Percentiles rank a stretch among this genome's conserved stretches.
Evolutionary conservation across 2,329 filamentous ascomycete genomes (phyloP).

Genomic region (Stachybotrys elegans): DNA sequence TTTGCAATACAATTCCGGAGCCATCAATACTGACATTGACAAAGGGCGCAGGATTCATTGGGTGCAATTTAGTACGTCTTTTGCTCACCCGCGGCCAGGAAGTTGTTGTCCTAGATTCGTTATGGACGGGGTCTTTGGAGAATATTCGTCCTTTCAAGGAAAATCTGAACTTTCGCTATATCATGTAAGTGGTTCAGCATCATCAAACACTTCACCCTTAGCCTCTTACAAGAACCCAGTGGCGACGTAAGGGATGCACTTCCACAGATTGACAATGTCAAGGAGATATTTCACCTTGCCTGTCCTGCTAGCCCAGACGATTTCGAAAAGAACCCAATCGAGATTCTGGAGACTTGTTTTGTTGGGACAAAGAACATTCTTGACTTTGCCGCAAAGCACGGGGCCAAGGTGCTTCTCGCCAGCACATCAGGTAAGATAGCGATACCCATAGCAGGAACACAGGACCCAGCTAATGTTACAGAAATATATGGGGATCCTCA

Average conservation of each 20-base stretch:
- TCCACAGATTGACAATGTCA: constrained; percentile 4
- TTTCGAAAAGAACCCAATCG: constrained; percentile 7
- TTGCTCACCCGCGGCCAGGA: constrained; percentile 4
- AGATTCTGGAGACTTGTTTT: constrained; percentile 10
- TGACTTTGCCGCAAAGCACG: constrained; percentile 5
- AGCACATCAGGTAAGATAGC: constrained; percentile 9
- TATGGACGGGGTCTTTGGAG: constrained; percentile 10
- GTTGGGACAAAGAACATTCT: constrained; percentile 9
- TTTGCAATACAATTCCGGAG: too few species aligned
- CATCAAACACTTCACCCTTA: background rate
- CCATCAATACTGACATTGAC: background rate
- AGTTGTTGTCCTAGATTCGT: constrained; percentile 8
- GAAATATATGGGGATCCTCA: constrained; percentile 9
- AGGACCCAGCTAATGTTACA: background rate
- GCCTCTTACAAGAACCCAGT: background rate
- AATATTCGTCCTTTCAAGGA: constrained; percentile 4
- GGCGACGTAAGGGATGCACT: constrained; percentile 7
- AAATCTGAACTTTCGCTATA: constrained; percentile 3
- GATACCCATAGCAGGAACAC: background rate
- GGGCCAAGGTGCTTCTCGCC: constrained; percentile 7
- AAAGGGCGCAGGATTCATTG: constrained; percentile 11
- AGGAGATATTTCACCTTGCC: constrained; percentile 10
- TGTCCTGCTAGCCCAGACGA: constrained; percentile 10
- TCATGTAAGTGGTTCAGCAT: constrained; percentile 2
- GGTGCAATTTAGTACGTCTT: constrained; percentile 7